Base-by-base conservation (phyloP, 78 protist species). In the Cavenderia fasciculata region DNA sequence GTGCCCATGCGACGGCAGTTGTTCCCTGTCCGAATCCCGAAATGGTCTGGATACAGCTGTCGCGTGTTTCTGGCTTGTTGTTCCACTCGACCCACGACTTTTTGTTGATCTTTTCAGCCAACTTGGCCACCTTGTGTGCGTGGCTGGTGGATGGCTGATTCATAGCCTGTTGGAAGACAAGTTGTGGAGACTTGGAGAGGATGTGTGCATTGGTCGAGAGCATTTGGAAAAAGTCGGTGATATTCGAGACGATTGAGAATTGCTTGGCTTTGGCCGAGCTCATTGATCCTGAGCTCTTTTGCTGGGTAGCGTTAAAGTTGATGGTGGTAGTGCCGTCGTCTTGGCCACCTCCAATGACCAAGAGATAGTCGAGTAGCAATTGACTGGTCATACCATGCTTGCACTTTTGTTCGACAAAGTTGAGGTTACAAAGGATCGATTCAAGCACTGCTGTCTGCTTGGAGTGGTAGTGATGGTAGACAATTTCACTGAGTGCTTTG, bases 111-210 rank as follows among this genome's bases (percentile, higher is more conserved):
- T 2, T 27, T 18, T 33, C 18, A 34, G 18, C 33, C 46, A 29
- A 19, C 41, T 51, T n/a, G 0, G 90, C 90, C 11, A 82, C 78
- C 44, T 56, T 68, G 8, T 46, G 47, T 19, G 66, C 36, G 41
- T 69, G 41, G 43, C 79, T 62, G 38, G 18, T 82, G 34, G 65
- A 31, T 46, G 95, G 95, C 62, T 87, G 93, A 12, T 92, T 92
- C 41, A n/a, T 52, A 21, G 95, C 95, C 89, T 92, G 84, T 59
- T 92, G 95, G 93, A 82, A 87, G 7, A 59, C 49, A 46, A 92
- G 72, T 4, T 84, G 66, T 25, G 95, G 95, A 25, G 82, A 68
- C 12, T 43, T 29, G 4, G 76, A 47, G 18, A 92, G 74, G 18
- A 86, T 82, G 12, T 86, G 92, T 8, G 92, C 54, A 14, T 51